A percentile compares a stretch with the other conserved stretches of the same genome.
These are phyloP conservation scores for Aspergillus floridensis DNA, from an alignment of 2,329 filamentous ascomycete genomes.

Conservation along the genomic window DNA sequence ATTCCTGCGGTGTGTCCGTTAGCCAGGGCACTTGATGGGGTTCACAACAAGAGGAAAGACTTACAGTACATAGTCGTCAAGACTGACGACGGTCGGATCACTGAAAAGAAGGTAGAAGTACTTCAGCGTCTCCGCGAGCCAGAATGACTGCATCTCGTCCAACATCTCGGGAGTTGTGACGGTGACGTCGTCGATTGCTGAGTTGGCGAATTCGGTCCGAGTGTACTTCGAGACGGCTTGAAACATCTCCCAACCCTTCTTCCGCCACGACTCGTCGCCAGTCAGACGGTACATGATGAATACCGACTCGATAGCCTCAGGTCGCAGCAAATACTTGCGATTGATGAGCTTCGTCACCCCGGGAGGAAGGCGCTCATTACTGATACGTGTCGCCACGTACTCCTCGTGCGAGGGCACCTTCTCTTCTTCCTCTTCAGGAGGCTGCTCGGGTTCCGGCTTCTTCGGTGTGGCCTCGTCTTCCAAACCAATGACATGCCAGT, in stretches of 20 bases:
- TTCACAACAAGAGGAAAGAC: slow-evolving; percentile 17
- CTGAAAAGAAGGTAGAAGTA: slow-evolving; percentile 50
- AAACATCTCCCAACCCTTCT: slow-evolving; percentile 75
- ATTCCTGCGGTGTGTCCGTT: slow-evolving; percentile 27
- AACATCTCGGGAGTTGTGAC: slow-evolving; percentile 42
- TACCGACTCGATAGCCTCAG: slow-evolving; percentile 77
- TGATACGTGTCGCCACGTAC: slow-evolving; percentile 39
- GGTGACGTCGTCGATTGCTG: slow-evolving; percentile 66
- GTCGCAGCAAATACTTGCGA: slow-evolving; percentile 47
- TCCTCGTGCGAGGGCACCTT: slow-evolving; percentile 37
- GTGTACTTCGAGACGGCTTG: slow-evolving; percentile 60
- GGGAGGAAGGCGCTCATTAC: slow-evolving; percentile 43
- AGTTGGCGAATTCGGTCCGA: slow-evolving; percentile 60
- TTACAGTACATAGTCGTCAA: slow-evolving; percentile 49
- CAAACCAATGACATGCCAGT: slow-evolving; percentile 19
- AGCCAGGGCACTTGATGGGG: background rate
- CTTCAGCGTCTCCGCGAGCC: slow-evolving; percentile 56
- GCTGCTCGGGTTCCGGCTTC: background rate
- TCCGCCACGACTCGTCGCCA: slow-evolving; percentile 62
- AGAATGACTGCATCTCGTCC: slow-evolving; percentile 74
- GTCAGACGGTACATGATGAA: slow-evolving; percentile 76
- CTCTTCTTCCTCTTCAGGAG: background rate
- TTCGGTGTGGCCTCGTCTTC: background rate
- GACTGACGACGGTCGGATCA: slow-evolving; percentile 42
- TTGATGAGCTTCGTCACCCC: slow-evolving; percentile 41